Evolutionary conservation across 2,329 filamentous ascomycete species (phyloP), one percentile per base, ranked within the genome.

Genomic region (Aspergillus pseudoviridinutans): DNA sequence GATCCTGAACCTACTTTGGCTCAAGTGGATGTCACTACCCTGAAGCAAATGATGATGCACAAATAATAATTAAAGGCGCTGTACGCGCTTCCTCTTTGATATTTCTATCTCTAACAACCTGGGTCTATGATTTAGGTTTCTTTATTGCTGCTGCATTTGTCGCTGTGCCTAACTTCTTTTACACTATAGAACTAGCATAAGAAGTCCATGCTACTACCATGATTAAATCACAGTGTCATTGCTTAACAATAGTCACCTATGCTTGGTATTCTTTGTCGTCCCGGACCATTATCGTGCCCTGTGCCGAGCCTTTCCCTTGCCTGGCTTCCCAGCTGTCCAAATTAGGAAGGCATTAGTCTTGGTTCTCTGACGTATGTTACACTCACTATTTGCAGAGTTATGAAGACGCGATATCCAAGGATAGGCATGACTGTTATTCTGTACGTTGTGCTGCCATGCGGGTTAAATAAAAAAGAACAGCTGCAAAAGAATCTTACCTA

Each of bases 341-440:
- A 60, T 57, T 51, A 47, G 54, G 60, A 56, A 57, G 58, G 49
- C 52, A 50, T 42, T 50, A n/a, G 7, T 56, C 57, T 57, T 60
- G 52, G 49, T 53, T 29, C 53, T 49, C 53, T 62, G 58, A 62
- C 60, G 60, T 62, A 62, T 56, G 53, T 50, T 56, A 51, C 57
- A 53, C 51, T 35, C 5, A 35, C 7, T 38, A 17, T 38, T 38
- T 17, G n/a, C 41, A 22, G 22, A 44, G 7, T 9, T 17, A 44
- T 22, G 4, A 44, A 8, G 22, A 10, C 22, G 22, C 27, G 20
- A 47, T 22, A 47, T 14, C 5, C 12, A 47, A 47, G 22, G 3
- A 25, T 47, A 25, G 27, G 5, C 12, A 47, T 24, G 22, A 24
- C 10, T 20, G 41, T 22, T 22, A 44, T n/a, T 44, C 32, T 7